Conservation (phyloP, 495 filamentous ascomycete genomes). For the Glutinoglossum americanum region DNA sequence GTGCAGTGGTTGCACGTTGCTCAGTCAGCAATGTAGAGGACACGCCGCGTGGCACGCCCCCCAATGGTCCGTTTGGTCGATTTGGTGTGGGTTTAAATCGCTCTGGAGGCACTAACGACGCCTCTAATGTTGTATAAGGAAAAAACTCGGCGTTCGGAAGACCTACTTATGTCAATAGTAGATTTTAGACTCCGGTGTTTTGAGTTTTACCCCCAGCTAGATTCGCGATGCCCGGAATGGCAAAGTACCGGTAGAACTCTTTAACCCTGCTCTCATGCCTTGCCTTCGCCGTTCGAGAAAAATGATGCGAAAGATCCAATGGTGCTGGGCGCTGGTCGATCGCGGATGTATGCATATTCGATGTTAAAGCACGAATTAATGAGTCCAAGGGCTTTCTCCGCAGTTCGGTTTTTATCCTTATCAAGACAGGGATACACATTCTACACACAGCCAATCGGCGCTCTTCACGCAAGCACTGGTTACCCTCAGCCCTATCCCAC, state of each 20-base stretch:
- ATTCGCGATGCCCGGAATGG: slow-evolving; percentile 61
- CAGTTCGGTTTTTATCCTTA: no score
- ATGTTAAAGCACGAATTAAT: background rate
- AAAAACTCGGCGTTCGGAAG: slow-evolving; percentile 65
- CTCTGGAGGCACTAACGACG: slow-evolving; percentile 47
- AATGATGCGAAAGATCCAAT: slow-evolving; percentile 60
- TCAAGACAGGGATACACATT: no score
- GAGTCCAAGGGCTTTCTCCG: no score
- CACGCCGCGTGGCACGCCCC: slow-evolving; percentile 11
- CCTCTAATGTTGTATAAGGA: slow-evolving; percentile 77
- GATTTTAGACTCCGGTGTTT: background rate
- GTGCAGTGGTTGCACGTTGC: slow-evolving; percentile 19
- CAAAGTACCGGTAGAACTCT: slow-evolving; percentile 64
- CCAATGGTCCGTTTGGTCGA: slow-evolving; percentile 24
- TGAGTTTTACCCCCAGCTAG: slow-evolving; percentile 57
- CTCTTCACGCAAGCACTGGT: no score
- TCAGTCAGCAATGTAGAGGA: slow-evolving; percentile 10
- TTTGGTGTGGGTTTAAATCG: slow-evolving; percentile 50
- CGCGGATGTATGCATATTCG: background rate
- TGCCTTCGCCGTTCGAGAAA: slow-evolving; percentile 40
- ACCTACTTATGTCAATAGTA: slow-evolving; percentile 22
- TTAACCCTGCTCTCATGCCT: slow-evolving; percentile 47
- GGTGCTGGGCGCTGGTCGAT: slow-evolving; percentile 16
- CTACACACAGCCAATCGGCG: no score
- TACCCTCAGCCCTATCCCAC: no score